Conservation (phyloP, 139 green algal species). For the Closterium sp. region DNA sequence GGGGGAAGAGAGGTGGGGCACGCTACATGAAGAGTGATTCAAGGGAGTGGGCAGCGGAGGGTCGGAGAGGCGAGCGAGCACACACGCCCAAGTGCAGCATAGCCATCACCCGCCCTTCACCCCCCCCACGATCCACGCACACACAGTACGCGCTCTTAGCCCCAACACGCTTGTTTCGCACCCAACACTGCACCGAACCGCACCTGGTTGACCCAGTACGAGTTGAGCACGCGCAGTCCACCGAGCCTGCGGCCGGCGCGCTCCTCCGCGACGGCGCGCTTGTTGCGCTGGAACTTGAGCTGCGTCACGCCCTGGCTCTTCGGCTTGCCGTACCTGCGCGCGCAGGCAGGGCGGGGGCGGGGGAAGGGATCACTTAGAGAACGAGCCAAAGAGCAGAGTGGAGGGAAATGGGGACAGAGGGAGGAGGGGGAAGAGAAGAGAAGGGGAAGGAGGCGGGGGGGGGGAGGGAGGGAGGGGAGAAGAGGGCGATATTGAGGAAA, state of each 20-base stretch:
- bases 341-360: too few relatives aligned
- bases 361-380: conserved; percentile 43
- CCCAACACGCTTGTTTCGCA: too few relatives aligned
- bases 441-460: too few relatives aligned
- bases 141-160: too few relatives aligned
- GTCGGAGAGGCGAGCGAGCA: not conserved
- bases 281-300: conserved; percentile 95
- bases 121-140: too few relatives aligned
- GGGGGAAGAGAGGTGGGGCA: not conserved
- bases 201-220: conserved; percentile 99
- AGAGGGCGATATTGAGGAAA: conserved; percentile 78
- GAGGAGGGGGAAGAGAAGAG: not conserved
- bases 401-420: not conserved
- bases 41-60: not conserved
- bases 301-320: conserved; percentile 94
- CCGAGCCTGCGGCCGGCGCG: conserved; percentile 88
- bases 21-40: too few relatives aligned
- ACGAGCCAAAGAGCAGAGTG: not conserved
- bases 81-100: not conserved
- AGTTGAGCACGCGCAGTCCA: conserved; percentile 96
- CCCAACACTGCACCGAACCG: too few relatives aligned
- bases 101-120: not conserved
- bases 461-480: conserved; percentile 38
- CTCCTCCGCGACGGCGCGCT: conserved; percentile 91
- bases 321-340: conserved; percentile 92